phyloP scores from a whole-genome alignment of 179 eudicot species.

The Camellia oleifera region DNA sequence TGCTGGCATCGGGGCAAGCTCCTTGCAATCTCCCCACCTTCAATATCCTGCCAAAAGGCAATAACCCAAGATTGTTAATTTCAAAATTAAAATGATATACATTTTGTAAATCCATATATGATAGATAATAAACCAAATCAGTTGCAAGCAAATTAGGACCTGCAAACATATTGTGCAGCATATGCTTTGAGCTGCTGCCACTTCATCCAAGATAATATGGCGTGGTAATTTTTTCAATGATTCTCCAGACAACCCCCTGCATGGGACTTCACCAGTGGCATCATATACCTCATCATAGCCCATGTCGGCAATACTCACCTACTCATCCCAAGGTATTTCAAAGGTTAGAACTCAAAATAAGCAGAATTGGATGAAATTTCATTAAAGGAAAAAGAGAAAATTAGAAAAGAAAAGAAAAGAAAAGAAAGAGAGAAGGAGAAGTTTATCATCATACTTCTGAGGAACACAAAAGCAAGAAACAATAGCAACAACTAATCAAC shows the following conservation, averaged over 20 bases:
- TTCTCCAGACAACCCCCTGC: slow-evolving; percentile 47
- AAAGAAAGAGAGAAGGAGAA: too few relatives aligned
- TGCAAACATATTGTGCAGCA: slow-evolving; percentile 68
- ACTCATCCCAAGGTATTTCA: slow-evolving; percentile 13
- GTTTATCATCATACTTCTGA: not conserved
- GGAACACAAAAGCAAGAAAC: not conserved
- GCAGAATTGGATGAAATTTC: not conserved
- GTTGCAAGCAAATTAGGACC: slow-evolving; percentile 30
- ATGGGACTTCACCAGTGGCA: slow-evolving; percentile 36
- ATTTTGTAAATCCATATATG: not conserved
- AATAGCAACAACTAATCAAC: not conserved
- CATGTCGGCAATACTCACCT: slow-evolving; percentile 43
- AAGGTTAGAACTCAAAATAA: slow-evolving; percentile 6
- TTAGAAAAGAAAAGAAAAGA: not conserved
- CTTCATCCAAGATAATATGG: slow-evolving; percentile 36
- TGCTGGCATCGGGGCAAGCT: slow-evolving; percentile 59
- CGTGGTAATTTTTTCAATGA: slow-evolving; percentile 44
- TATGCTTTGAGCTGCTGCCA: slow-evolving; percentile 23
- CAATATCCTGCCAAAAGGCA: slow-evolving; percentile 46
- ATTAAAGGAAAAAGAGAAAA: too few relatives aligned
- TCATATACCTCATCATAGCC: slow-evolving; percentile 40
- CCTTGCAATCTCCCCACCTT: slow-evolving; percentile 56
- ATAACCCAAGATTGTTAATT: not conserved
- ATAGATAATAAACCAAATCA: not conserved
- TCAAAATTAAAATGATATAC: not conserved